phyloP scores from a whole-genome alignment of 75 land plant species.

The Picea glauca region DNA sequence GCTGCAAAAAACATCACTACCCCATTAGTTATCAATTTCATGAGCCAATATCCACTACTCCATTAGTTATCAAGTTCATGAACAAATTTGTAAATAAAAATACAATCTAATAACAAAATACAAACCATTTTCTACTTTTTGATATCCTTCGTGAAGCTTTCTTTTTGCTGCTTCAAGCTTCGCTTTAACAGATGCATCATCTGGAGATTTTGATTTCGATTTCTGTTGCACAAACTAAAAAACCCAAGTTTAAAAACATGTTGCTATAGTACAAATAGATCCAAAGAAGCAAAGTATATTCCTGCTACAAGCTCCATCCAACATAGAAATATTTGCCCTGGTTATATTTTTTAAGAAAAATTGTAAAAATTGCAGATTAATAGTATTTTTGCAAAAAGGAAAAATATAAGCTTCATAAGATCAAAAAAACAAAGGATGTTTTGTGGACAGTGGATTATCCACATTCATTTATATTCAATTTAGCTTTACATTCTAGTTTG shows the following conservation, averaged over 20 bases:
- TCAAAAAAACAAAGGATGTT: not conserved
- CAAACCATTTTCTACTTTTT: constrained; percentile 72
- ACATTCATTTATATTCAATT: not conserved
- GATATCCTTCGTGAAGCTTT: constrained; percentile 83
- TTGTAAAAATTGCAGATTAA: not conserved
- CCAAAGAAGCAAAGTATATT: not conserved
- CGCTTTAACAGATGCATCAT: constrained; percentile 23
- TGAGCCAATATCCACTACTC: not conserved
- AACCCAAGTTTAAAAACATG: not conserved
- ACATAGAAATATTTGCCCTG: not conserved
- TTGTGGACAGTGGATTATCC: not conserved
- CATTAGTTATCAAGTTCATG: not conserved
- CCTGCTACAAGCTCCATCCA: not conserved
- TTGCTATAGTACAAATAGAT: too few species aligned
- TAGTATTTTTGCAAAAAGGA: not conserved
- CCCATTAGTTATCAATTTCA: not conserved
- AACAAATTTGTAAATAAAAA: not conserved
- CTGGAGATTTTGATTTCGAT: constrained; percentile 23
- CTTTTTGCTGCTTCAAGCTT: constrained; percentile 76
- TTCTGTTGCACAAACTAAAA: constrained; percentile 17
- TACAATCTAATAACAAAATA: not conserved
- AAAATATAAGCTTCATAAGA: not conserved
- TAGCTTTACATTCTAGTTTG: not conserved
- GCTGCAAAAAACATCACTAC: constrained; percentile 34
- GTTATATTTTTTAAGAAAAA: too few species aligned